Percentiles rank a stretch among this genome's conserved stretches.
Conservation (phyloP, 306 rosid genomes). For the Malus sieversii region DNA sequence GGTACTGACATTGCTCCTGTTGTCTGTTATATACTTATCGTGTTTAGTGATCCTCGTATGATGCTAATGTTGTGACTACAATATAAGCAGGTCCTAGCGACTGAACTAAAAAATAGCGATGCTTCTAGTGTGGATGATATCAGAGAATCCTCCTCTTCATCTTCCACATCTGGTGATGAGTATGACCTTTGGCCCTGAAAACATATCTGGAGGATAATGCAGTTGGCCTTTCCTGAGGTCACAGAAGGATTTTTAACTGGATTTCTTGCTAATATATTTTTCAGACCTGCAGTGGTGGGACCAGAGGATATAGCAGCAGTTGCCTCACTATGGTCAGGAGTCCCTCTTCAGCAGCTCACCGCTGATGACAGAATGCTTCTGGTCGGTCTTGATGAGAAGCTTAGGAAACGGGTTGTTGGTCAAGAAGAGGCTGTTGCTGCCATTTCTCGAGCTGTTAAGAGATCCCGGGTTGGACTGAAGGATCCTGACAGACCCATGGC, state of each 20-base stretch:
- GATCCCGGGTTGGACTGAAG: slow-evolving; percentile 70
- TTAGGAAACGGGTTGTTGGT: slow-evolving; percentile 61
- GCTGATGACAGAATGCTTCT: slow-evolving; percentile 57
- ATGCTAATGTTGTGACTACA: slow-evolving; percentile 14
- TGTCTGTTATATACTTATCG: background rate
- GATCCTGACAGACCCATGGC: slow-evolving; percentile 79
- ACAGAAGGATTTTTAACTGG: slow-evolving; percentile 20
- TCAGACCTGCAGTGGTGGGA: slow-evolving; percentile 54
- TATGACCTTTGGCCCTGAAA: slow-evolving; percentile 36
- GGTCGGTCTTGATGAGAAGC: slow-evolving; percentile 55
- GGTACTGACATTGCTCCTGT: slow-evolving; percentile 38
- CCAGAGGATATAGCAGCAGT: slow-evolving; percentile 66
- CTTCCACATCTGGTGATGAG: slow-evolving; percentile 47
- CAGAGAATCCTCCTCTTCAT: slow-evolving; percentile 41
- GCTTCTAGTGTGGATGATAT: slow-evolving; percentile 38
- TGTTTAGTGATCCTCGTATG: slow-evolving; percentile 6
- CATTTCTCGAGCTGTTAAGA: slow-evolving; percentile 69
- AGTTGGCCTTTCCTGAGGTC: slow-evolving; percentile 1
- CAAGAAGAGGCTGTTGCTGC: slow-evolving; percentile 77
- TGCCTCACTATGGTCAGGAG: slow-evolving; percentile 80
- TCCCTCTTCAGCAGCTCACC: slow-evolving; percentile 71
- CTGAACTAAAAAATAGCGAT: slow-evolving; percentile 43
- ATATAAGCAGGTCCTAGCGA: slow-evolving; percentile 41
- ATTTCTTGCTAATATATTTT: slow-evolving; percentile 18
- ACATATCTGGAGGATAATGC: slow-evolving; percentile 2